Percentiles rank a stretch among this genome's conserved stretches.
phyloP scores from a whole-genome alignment of 768 basidiomycete species.

The Imleria badia region DNA sequence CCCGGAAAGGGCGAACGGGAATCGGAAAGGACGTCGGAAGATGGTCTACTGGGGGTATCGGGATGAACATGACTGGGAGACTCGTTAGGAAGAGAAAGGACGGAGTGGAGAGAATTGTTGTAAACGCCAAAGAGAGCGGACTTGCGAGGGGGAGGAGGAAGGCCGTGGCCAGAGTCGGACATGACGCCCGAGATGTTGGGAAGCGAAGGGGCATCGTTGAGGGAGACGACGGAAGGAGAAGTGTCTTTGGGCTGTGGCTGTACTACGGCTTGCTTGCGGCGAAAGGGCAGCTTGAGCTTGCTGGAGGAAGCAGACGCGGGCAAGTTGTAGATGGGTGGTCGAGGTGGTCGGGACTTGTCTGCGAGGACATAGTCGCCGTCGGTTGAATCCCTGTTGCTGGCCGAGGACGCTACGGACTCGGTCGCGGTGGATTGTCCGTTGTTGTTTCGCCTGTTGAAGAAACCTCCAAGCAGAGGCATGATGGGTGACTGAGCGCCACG shows the following conservation, averaged over 20 bases:
- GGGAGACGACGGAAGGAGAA: slow-evolving; percentile 10
- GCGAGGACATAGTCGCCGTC: slow-evolving; percentile 36
- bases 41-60: slow-evolving; percentile 22
- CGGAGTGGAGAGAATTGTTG: slow-evolving; percentile 48
- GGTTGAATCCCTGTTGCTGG: slow-evolving; percentile 19
- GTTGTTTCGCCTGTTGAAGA: slow-evolving; percentile 28
- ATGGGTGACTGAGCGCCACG: too few relatives aligned
- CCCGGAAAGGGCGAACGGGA: slow-evolving; percentile 15
- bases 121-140: slow-evolving; percentile 64
- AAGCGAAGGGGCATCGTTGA: slow-evolving; percentile 30
- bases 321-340: slow-evolving; percentile 21
- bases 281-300: slow-evolving; percentile 46
- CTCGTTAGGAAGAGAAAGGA: slow-evolving; percentile 59
- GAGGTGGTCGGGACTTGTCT: slow-evolving; percentile 14
- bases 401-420: slow-evolving; percentile 15
- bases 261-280: slow-evolving; percentile 32
- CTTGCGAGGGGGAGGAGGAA: slow-evolving; percentile 60
- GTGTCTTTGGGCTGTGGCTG: slow-evolving; percentile 9
- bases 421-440: too few relatives aligned
- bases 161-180: slow-evolving; percentile 45
- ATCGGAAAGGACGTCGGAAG: slow-evolving; percentile 13
- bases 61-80: slow-evolving; percentile 20
- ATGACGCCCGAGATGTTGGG: slow-evolving; percentile 36
- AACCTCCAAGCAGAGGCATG: slow-evolving; percentile 31
- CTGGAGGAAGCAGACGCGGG: slow-evolving; percentile 37